These are phyloP conservation scores for Rhynchospora pubera DNA, from an alignment of 176 grass and related monocot species.

Conservation along the genomic window DNA sequence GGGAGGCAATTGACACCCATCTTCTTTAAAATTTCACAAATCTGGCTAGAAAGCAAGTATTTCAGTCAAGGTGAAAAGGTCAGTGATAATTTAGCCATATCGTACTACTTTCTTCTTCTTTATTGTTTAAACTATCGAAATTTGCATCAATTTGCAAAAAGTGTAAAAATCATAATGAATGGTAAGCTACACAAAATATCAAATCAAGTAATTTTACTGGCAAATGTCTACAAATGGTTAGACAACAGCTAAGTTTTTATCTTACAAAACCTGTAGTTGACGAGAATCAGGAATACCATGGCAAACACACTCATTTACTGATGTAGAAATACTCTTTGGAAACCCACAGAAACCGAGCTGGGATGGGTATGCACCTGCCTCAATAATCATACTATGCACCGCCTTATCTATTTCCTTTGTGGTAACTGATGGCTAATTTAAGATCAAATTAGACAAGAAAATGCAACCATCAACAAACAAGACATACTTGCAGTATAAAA, in stretches of 20 bases:
- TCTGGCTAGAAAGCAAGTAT: neutral
- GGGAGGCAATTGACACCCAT: too few relatives aligned
- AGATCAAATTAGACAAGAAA: neutral
- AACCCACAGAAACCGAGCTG: constrained; percentile 57
- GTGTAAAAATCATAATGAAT: too few relatives aligned
- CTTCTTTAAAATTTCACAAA: too few relatives aligned
- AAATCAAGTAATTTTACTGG: neutral
- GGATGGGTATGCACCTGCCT: constrained; percentile 82
- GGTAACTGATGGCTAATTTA: constrained; percentile 56
- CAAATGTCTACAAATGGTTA: neutral
- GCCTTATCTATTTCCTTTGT: constrained; percentile 70
- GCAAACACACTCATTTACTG: constrained; percentile 81
- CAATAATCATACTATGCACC: constrained; percentile 72
- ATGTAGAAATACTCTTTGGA: constrained; percentile 78
- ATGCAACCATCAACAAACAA: constrained; percentile 1
- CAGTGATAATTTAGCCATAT: neutral
- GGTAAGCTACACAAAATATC: neutral
- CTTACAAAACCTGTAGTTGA: constrained; percentile 63
- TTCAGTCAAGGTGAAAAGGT: neutral
- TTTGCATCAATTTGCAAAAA: neutral
- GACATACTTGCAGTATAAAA: neutral
- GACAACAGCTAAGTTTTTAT: constrained; percentile 25
- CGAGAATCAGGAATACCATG: constrained; percentile 70
- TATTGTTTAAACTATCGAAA: neutral
- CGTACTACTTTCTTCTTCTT: neutral